A percentile compares a stretch with the other conserved stretches of the same genome.
These are phyloP conservation scores for Cladosporium sp. DNA, from an alignment of 2,329 filamentous ascomycete species.

Conservation along the genomic window DNA sequence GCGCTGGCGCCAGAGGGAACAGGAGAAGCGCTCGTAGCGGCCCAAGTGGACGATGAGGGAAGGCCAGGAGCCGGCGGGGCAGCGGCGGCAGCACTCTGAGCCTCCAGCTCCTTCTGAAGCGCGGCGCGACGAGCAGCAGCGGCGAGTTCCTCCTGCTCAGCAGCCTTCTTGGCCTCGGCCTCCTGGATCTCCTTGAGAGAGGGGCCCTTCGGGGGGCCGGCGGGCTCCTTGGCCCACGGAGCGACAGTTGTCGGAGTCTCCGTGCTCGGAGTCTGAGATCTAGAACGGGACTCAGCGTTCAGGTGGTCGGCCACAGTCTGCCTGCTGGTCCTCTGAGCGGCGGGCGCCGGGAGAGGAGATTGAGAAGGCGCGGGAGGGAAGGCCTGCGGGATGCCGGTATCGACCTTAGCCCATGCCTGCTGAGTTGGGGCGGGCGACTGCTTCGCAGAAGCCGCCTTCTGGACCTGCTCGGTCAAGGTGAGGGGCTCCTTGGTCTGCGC, in stretches of 20 bases:
- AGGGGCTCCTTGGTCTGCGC: constrained; percentile 46
- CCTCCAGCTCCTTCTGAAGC: constrained; percentile 72
- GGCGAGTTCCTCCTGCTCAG: constrained; percentile 76
- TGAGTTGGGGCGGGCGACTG: constrained; percentile 48
- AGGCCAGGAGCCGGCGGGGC: constrained; percentile 58
- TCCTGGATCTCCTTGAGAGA: constrained; percentile 96
- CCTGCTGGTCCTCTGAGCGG: constrained; percentile 68
- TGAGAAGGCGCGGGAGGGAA: constrained; percentile 67
- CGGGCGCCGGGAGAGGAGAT: constrained; percentile 80
- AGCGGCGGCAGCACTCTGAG: constrained; percentile 42
- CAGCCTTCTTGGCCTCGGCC: constrained; percentile 85
- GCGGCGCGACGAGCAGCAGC: constrained; percentile 69
- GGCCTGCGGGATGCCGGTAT: constrained; percentile 67
- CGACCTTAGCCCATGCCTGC: constrained; percentile 54
- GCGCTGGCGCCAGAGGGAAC: constrained; percentile 47
- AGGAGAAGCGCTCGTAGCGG: constrained; percentile 65
- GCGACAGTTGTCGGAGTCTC: constrained; percentile 68
- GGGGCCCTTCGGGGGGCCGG: constrained; percentile 70
- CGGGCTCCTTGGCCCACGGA: constrained; percentile 86
- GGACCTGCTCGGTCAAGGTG: constrained; percentile 76
- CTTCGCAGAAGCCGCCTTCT: constrained; percentile 62
- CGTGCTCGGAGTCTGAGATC: constrained; percentile 66
- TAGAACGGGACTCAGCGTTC: constrained; percentile 60
- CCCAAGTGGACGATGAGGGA: constrained; percentile 86
- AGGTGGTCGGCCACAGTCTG: constrained; percentile 76